Base-by-base conservation (phyloP, 331 rosid genomes). In the Stylosanthes scabra region DNA sequence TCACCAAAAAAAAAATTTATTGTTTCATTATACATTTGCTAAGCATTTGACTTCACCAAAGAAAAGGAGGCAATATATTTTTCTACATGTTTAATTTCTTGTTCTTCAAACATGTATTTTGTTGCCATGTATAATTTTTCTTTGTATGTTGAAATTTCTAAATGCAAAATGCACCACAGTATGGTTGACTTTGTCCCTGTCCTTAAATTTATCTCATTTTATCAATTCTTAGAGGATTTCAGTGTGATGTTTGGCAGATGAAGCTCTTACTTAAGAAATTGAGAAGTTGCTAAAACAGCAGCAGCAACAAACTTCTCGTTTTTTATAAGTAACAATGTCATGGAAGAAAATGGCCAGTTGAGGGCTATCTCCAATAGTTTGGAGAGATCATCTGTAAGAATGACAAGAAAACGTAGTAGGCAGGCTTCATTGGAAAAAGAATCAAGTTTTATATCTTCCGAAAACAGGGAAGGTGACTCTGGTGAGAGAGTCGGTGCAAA, bases 211-310 rank as follows among this genome's bases (percentile, higher is more conserved):
- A 54, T 41, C 25, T 25, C 74, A 20, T 59, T 45, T 16, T 49
- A 61, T 57, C 44, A 41, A 44, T 79, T 44, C 73, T 52, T 29
- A 29, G 74, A 44, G 37, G 72, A 64, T 63, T 82, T 37, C 72
- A 56, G 54, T 79, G 63, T 72, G 69, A 75, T 80, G 71, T 75
- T 55, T 70, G 57, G 72, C 90, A 94, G 97, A 78, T 80, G 85
- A 81, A 63, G 81, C 76, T 45, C 95, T 94, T 74, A 46, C 79
- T 63, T 87, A 84, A 81, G 93, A 94, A 87, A 59, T 89, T 69
- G 91, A 71, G 74, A 89, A 80, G 68, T 78, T 91, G 39, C 82
- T 15, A 71, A 85, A 78, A 83, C 78, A 71, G 45, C 83, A 70
- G 27, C 84, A 62, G 68, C 88, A 81, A 55, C 73, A 82, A 74